Conservation (phyloP, 2,329 filamentous ascomycete species). For the Bipolaris cookei region DNA sequence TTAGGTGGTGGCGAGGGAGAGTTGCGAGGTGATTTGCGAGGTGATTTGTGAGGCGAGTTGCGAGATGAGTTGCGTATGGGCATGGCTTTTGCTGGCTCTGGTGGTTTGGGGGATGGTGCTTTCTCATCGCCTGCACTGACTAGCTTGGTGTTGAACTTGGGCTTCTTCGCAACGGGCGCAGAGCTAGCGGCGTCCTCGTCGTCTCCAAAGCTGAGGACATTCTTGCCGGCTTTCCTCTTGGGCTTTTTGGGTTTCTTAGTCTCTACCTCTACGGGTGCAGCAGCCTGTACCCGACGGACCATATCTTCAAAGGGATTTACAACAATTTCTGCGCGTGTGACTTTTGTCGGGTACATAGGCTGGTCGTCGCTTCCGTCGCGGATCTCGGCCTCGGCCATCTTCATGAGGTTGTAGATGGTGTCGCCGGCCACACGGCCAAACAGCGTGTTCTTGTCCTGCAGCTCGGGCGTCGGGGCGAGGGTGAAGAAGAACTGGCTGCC, state of each 20-base stretch:
- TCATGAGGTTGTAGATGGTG: conserved; percentile 93
- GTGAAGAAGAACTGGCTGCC: conserved; percentile 98
- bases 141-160: conserved; percentile 79
- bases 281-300: conserved; percentile 69
- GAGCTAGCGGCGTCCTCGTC: conserved; percentile 63
- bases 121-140: conserved; percentile 57
- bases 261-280: conserved; percentile 56
- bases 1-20: conserved; percentile 33
- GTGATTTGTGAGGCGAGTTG: conserved; percentile 36
- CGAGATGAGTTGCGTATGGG: conserved; percentile 42
- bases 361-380: conserved; percentile 77
- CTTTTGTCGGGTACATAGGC: conserved; percentile 83
- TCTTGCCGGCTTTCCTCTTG: conserved; percentile 77
- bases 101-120: conserved; percentile 49
- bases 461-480: conserved; percentile 78
- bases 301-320: conserved; percentile 85
- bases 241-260: conserved; percentile 56
- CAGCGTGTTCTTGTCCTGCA: conserved; percentile 89
- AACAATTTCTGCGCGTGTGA: conserved; percentile 75
- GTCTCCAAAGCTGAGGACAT: conserved; percentile 78
- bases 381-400: conserved; percentile 88
- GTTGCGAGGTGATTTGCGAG: conserved; percentile 18
- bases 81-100: conserved; percentile 34
- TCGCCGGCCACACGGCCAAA: conserved; percentile 93
- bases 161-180: conserved; percentile 71